phyloP scores from a whole-genome alignment of 208 protist species.

The Trypanosoma brucei region DNA sequence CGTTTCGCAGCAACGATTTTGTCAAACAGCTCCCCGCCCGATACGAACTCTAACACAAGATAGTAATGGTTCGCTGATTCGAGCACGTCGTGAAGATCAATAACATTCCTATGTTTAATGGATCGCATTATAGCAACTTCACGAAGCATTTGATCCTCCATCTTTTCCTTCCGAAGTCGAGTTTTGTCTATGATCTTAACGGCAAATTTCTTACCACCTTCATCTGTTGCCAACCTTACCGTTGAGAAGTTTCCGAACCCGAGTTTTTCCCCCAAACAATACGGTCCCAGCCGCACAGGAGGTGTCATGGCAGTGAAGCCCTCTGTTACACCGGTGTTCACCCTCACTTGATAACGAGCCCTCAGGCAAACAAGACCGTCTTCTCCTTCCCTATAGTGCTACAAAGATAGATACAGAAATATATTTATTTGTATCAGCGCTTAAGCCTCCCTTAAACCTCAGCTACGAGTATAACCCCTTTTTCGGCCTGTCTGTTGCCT shows the following conservation, averaged over 20 bases:
- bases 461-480: too few relatives aligned
- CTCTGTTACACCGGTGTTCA: too few relatives aligned
- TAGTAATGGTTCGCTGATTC: conserved; percentile 75
- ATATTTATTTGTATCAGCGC: too few relatives aligned
- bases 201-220: conserved; percentile 34
- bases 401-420: too few relatives aligned
- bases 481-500: too few relatives aligned
- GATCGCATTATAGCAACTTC: conserved; percentile 47
- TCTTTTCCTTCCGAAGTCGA: conserved; percentile 26
- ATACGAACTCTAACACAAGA: conserved; percentile 64
- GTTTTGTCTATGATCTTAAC: conserved; percentile 40
- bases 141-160: conserved; percentile 41
- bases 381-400: too few relatives aligned
- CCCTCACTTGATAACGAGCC: too few relatives aligned
- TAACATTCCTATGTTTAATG: conserved; percentile 36
- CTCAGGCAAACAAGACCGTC: too few relatives aligned
- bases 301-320: neutral
- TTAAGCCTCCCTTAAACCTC: too few relatives aligned
- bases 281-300: conserved; percentile 21
- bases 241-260: conserved; percentile 43
- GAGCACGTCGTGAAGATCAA: conserved; percentile 39
- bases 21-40: conserved; percentile 58
- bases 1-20: conserved; percentile 21
- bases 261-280: conserved; percentile 37
- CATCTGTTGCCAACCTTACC: conserved; percentile 38